Evolutionary conservation across 257 asterid species (phyloP), one percentile per base, ranked within the genome.

Genomic region (Solanum lignicaule): DNA sequence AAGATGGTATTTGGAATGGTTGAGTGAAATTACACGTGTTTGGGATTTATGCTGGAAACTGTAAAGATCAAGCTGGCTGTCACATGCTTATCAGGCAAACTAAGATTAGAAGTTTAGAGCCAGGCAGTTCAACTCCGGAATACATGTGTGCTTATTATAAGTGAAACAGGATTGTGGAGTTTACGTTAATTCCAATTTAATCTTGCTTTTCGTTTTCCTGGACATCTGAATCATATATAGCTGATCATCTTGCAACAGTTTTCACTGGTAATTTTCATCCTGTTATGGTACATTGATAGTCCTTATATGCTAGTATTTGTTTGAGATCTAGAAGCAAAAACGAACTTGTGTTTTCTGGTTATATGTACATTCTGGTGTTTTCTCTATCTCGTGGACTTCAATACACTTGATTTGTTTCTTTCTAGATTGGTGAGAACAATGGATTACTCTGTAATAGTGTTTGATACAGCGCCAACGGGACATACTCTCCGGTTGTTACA

Each of bases 391-490:
- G 0, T 18, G 29, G 43, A 82, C 69, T 48, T 29, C 25, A 86
- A 21, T 41, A 25, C 13, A 5, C 6, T 60, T 1, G 84, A 9
- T 18, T 11, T 43, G 8, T 18, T 73, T 88, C 83, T 87, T 81
- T 81, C 23, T 95, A 95, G 99, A 93, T 92, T 95, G 87, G 99
- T 97, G 91, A 97, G 94, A 84, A 95, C 98, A 6, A 95, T 97
- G 99, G 99, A 97, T 89, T 97, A 97, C 89, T 95, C 99, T 55
- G 96, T 92, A 69, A 95, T 97, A 90, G 98, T 97, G 58, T 97
- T 97, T 88, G 99, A 97, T 93, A 97, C 99, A 48, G 98, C 99
- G 84, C 99, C 99, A 91, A 97, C 99, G 25, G 99, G 99, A 15
- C 99, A 97, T 83, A 97, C 99, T 25, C 99, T 97, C 35, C 96